phyloP scores from a whole-genome alignment of 2,329 filamentous ascomycete genomes.

The Colletotrichum ledebouriae region DNA sequence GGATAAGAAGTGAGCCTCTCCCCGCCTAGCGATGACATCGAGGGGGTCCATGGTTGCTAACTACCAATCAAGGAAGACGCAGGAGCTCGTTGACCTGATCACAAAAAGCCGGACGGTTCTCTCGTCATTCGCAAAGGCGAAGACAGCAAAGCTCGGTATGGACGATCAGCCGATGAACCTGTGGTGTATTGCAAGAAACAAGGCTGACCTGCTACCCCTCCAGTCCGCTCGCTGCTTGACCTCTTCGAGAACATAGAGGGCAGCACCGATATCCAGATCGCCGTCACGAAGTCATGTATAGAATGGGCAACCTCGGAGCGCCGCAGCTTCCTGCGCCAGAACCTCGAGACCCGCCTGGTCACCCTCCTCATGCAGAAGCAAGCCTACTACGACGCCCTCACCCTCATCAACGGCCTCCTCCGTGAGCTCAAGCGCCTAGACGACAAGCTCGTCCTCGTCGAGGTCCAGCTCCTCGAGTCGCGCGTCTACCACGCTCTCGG shows the following conservation, averaged over 20 bases:
- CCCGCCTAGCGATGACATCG: constrained; percentile 47
- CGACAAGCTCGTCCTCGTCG: constrained; percentile 97
- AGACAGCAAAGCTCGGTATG: constrained; percentile 97
- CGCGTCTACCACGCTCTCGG: constrained; percentile 97
- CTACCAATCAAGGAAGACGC: constrained; percentile 70
- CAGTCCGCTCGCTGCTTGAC: constrained; percentile 96
- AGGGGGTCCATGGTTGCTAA: constrained; percentile 32
- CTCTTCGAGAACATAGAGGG: constrained; percentile 94
- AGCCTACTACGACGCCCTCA: constrained; percentile 96
- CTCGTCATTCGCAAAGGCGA: constrained; percentile 97
- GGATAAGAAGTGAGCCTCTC: constrained; percentile 78
- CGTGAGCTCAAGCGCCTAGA: constrained; percentile 98
- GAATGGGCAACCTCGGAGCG: constrained; percentile 98
- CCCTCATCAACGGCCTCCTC: constrained; percentile 94
- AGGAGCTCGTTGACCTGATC: constrained; percentile 90
- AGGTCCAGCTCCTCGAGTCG: constrained; percentile 97
- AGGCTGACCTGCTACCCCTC: constrained; percentile 15
- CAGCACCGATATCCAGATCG: constrained; percentile 92
- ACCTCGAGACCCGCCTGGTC: constrained; percentile 93
- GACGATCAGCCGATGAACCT: background rate
- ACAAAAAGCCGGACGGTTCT: constrained; percentile 91
- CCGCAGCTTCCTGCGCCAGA: constrained; percentile 95
- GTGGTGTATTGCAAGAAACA: background rate
- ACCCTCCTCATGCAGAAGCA: constrained; percentile 97
- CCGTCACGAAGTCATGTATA: constrained; percentile 98